Evolutionary conservation across 2,329 filamentous ascomycete species (phyloP), one percentile per base, ranked within the genome.

Genomic region (Ceratocystis colombiana): DNA sequence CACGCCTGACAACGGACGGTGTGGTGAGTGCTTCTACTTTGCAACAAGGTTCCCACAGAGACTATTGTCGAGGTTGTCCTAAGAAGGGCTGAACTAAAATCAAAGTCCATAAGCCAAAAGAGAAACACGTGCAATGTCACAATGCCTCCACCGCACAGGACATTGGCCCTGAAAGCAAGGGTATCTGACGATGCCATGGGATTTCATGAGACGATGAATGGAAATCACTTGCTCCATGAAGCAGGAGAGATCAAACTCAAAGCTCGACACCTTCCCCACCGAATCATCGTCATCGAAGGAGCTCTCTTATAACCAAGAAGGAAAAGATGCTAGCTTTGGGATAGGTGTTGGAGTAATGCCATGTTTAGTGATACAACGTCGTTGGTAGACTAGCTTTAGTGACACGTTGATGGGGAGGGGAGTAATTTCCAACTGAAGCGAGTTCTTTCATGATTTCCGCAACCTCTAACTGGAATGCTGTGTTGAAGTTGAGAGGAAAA

Each of bases 201-300:
- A 59, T 30, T 37, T 30, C 17, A 59, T 59, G 3, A 30, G 55
- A 37, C 55, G 55, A 59, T n/a, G n/a, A 17, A n/a, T 25, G 55
- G 30, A 59, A 59, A 59, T 59, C 55, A 59, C 33, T 59, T 59
- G n/a, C 55, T 59, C 17, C 55, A 59, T 59, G 55, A 59, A 30
- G 55, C 55, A 59, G 55, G 17, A 28, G 28, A 59, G 28, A 59
- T 59, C 55, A 59, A 30, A 17, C 55, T 8, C 15, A 30, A 37
- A n/a, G 28, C 22, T 59, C 7, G 25, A 59, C 28, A 15, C 28
- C 30, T n/a, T 37, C 55, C 55, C 55, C 55, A 12, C 25, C 55
- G 12, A n/a, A n/a, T 10, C 55, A 59, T 59, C 55, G 55, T n/a
- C 55, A 59, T 59, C 55, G 20, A 37, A 59, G 30, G 55, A 59